phyloP scores from a whole-genome alignment of 2,329 filamentous ascomycete species.

The Parafenestella ontariensis region DNA sequence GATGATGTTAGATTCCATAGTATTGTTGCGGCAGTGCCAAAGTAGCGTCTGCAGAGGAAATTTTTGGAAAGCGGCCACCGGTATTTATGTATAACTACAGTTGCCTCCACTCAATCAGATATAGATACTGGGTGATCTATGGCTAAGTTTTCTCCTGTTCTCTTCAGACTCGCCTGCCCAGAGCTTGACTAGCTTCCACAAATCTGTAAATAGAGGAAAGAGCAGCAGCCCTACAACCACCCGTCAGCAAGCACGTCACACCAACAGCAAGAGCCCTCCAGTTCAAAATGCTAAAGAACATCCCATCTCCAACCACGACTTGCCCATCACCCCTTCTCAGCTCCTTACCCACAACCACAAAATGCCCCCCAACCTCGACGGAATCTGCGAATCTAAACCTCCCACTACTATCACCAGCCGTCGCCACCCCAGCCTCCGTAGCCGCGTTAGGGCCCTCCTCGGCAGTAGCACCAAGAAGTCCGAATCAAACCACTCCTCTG shows the following conservation, averaged over 20 bases:
- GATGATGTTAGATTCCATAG: conserved; percentile 30
- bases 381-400: background rate
- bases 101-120: background rate
- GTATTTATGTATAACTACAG: background rate
- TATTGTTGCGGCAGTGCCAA: conserved; percentile 30
- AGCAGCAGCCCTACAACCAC: too few species aligned
- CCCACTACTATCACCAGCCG: too few species aligned
- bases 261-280: too few species aligned
- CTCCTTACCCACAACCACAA: background rate
- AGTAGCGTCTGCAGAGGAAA: conserved; percentile 5
- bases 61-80: background rate
- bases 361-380: conserved; percentile 3
- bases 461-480: background rate
- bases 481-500: background rate
- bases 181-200: too few species aligned
- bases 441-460: background rate
- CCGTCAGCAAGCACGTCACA: too few species aligned
- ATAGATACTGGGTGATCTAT: background rate
- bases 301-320: background rate
- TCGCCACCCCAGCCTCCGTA: background rate
- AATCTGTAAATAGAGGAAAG: too few species aligned
- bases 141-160: background rate
- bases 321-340: background rate
- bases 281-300: too few species aligned
- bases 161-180: too few species aligned